These are phyloP conservation scores for Apiotrichum mycotoxinovorans DNA, from an alignment of 1,284 basidiomycete species.

Conservation along the genomic window DNA sequence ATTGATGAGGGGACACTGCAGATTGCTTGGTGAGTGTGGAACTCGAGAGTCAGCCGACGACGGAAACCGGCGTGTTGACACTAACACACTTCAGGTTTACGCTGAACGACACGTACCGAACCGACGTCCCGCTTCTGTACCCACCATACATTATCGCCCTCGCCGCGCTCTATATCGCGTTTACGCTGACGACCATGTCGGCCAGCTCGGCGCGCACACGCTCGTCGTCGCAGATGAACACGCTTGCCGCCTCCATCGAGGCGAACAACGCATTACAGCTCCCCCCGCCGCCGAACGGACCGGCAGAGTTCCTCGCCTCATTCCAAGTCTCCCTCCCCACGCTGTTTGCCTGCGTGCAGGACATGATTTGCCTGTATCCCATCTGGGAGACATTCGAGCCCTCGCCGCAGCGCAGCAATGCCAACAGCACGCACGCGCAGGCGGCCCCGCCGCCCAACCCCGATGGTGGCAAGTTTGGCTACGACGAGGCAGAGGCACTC, in stretches of 20 bases:
- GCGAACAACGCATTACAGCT: slow-evolving; percentile 38
- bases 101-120: slow-evolving; percentile 93
- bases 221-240: slow-evolving; percentile 48
- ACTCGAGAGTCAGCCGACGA: background rate
- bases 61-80: background rate
- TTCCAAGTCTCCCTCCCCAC: slow-evolving; percentile 79
- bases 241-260: slow-evolving; percentile 51
- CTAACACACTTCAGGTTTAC: slow-evolving; percentile 66
- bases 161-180: slow-evolving; percentile 80
- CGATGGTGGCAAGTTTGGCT: slow-evolving; percentile 30
- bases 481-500: slow-evolving; percentile 49
- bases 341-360: slow-evolving; percentile 81
- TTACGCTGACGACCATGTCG: slow-evolving; percentile 50
- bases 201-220: slow-evolving; percentile 44
- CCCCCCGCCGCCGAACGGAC: slow-evolving; percentile 29
- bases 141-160: slow-evolving; percentile 93
- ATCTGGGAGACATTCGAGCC: slow-evolving; percentile 71
- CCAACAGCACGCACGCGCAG: background rate
- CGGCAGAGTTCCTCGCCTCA: slow-evolving; percentile 68
- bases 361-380: slow-evolving; percentile 83
- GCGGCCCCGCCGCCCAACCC: slow-evolving; percentile 37
- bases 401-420: slow-evolving; percentile 10
- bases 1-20: slow-evolving; percentile 53
- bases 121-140: slow-evolving; percentile 82
- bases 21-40: slow-evolving; percentile 51